Evolutionary conservation across 2,329 filamentous ascomycete species (phyloP), one percentile per base, ranked within the genome.

Genomic region (Alternaria ethzedia): DNA sequence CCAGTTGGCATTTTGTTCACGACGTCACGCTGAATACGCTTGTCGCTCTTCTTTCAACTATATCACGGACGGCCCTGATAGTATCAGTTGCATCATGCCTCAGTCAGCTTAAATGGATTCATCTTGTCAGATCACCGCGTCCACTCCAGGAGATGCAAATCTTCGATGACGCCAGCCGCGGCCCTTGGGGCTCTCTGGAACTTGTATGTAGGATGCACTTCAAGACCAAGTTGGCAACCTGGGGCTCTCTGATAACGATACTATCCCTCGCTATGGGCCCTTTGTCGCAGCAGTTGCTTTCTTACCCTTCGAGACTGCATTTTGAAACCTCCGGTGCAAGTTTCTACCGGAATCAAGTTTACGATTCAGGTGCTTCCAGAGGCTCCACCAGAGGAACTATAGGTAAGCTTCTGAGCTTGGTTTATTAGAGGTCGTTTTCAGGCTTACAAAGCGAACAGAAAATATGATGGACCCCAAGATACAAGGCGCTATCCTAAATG

Each of bases 41-140:
- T 3, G 45, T 68, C n/a, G 59, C 65, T 2, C 30, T 64, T 5
- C 56, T 68, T 23, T 66, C 65, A 3, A 65, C 60, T 0, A 9
- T 64, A 13, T 63, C 71, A 8, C 77, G 75, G 67, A 67, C 74
- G 3, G 68, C 74, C 6, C 43, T 78, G 13, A 58, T 78, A 5
- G 61, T 75, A n/a, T 56, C 69, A 3, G 66, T 78, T 6, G 69
- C 75, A 3, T 64, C 70, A n/a, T 74, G 73, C 55, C 63, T 78
- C 15, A 64, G 74, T 43, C 72, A 78, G 55, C 63, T 79, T 5
- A 78, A 79, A 56, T 79, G 74, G 75, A 63, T 70, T 12, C 68
- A 69, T 12, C 68, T 63, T 26, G 63, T 64, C 9, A 49, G 59
- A 20, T 60, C 41, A 10, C 61, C 65, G 5, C 47, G 56, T 2